Conservation (phyloP, 2,329 filamentous ascomycete genomes). For the Aspergillus pseudonomiae region DNA sequence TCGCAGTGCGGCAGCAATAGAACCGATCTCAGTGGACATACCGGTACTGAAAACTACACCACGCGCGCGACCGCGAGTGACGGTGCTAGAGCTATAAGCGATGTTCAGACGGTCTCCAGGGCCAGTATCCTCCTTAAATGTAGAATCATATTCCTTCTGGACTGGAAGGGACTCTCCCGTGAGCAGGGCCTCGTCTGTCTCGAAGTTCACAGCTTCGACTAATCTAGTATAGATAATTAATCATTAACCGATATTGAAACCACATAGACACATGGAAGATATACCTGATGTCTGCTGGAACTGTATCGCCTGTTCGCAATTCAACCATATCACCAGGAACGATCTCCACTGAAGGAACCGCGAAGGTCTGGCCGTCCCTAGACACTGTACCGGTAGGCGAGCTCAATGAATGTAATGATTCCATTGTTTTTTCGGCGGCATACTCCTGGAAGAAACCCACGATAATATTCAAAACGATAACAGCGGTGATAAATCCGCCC, state of each 20-base stretch:
- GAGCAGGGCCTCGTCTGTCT: too few species aligned
- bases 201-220: too few species aligned
- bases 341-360: conserved; percentile 57
- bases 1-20: conserved; percentile 63
- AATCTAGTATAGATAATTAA: too few species aligned
- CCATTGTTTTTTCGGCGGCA: conserved; percentile 61
- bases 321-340: conserved; percentile 61
- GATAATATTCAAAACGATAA: conserved; percentile 58
- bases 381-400: conserved; percentile 58
- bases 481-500: conserved; percentile 59
- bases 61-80: too few species aligned
- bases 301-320: conserved; percentile 57
- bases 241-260: conserved; percentile 33
- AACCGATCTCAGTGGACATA: conserved; percentile 59
- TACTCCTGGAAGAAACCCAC: conserved; percentile 63
- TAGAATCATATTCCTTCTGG: too few species aligned
- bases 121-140: too few species aligned
- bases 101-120: too few species aligned
- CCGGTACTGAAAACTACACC: too few species aligned
- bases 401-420: conserved; percentile 55
- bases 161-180: too few species aligned
- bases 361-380: conserved; percentile 55
- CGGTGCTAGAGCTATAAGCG: too few species aligned
- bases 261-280: too few species aligned
- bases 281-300: conserved; percentile 61